These are phyloP conservation scores for Lactarius pseudohatsudake DNA, from an alignment of 768 basidiomycete genomes.

Conservation along the genomic window DNA sequence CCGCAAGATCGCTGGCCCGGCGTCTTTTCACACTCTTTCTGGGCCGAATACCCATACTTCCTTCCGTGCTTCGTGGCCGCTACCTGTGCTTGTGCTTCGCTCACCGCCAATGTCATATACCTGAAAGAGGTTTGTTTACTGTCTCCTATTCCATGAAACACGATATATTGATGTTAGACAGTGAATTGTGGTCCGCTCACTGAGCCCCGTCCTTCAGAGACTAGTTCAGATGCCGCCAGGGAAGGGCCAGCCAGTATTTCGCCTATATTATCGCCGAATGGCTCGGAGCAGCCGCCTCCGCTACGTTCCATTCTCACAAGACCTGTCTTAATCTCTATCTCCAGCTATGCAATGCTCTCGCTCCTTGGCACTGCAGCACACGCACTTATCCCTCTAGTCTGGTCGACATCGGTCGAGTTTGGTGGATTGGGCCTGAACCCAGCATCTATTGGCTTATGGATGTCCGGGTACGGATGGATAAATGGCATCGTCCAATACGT, in stretches of 20 bases:
- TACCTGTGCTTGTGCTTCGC: not conserved
- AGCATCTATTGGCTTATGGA: conserved; percentile 39
- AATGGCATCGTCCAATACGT: conserved; percentile 42
- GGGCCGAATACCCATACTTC: conserved; percentile 31
- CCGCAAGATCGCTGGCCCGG: conserved; percentile 28
- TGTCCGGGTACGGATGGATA: conserved; percentile 39
- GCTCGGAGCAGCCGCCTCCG: conserved; percentile 23
- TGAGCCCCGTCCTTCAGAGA: not conserved
- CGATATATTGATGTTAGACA: not conserved
- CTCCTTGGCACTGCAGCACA: conserved; percentile 43
- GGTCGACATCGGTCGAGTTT: conserved; percentile 34
- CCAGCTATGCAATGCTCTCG: conserved; percentile 44
- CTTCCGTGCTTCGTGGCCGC: conserved; percentile 27
- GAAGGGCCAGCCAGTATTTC: not conserved
- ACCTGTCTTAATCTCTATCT: conserved; percentile 42
- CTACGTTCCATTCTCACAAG: conserved; percentile 35
- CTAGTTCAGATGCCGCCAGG: not conserved
- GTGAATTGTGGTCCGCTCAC: not conserved
- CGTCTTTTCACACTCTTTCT: conserved; percentile 27
- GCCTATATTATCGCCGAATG: not conserved
- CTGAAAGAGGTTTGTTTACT: conserved; percentile 7
- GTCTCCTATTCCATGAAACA: not conserved
- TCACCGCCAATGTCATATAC: not conserved
- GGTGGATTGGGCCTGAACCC: conserved; percentile 38
- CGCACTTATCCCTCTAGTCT: conserved; percentile 49